Percentiles rank a stretch among this genome's conserved stretches.
These are phyloP conservation scores for Erucastrum elatum DNA, from an alignment of 345 rosid genomes.

Conservation along the genomic window DNA sequence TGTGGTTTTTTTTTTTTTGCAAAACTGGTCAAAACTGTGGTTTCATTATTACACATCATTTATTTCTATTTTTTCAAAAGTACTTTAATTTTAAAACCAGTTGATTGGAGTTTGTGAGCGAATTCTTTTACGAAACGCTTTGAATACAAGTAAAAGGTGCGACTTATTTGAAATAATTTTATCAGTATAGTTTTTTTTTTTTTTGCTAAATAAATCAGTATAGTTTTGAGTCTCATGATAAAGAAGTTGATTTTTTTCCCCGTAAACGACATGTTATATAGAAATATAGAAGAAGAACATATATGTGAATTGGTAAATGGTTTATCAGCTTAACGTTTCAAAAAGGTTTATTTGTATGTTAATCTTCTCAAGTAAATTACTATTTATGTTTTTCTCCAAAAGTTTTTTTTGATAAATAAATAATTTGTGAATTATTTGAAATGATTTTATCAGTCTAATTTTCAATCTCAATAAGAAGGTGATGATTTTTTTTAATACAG, in stretches of 20 bases:
- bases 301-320: background rate
- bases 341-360: background rate
- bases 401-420: too few species aligned
- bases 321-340: too few species aligned
- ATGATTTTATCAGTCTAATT: background rate
- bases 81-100: background rate
- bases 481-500: background rate
- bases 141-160: slow-evolving; percentile 4
- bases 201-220: too few species aligned
- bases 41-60: background rate
- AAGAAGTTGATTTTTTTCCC: background rate
- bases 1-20: background rate
- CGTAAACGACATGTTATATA: background rate
- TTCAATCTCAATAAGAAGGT: background rate
- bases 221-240: background rate
- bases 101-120: background rate
- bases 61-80: background rate
- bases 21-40: background rate
- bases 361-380: background rate
- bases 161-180: background rate
- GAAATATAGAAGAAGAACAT: background rate
- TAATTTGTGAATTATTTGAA: background rate
- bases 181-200: background rate
- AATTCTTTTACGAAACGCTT: background rate
- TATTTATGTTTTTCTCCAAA: too few species aligned